Base-by-base conservation (phyloP, 208 protist species). In the Trypanosoma vivax region DNA sequence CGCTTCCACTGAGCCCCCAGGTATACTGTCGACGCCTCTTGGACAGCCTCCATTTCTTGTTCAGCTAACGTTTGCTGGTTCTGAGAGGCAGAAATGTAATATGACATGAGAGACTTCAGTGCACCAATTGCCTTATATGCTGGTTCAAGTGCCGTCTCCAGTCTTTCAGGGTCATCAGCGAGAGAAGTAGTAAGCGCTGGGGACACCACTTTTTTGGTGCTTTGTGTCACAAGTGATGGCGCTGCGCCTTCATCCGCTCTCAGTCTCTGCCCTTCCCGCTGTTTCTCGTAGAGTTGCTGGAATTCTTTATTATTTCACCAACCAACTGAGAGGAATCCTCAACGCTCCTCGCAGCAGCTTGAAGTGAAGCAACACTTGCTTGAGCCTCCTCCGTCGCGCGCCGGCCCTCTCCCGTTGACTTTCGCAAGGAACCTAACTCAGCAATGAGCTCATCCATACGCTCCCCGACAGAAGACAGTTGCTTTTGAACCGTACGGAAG, bases 371-470 rank as follows among this genome's bases (percentile, higher is more conserved):
- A 39, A 25, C 33, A 5, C 3, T 19, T 40, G 11, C 48, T 9
- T 27, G 11, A 28, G 6, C 18, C 9, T 38, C 5, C 18, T 13
- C 9, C 7, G n/a, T 39, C 5, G 10, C 21, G 11, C 24, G 2
- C 24, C 0, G 2, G 14, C 35, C 7, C 13, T 42, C 35, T 11
- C 16, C n/a, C 5, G 23, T 7, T 43, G 10, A 9, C n/a, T 19
- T 11, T 19, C 23, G 39, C 9, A 19, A 11, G 23, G n/a, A 9
- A 19, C n/a, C 23, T 24, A 43, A 43, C n/a, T 43, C 39, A 18
- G 16, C 23, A 43, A 43, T 11, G 23, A 59, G 2, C n/a, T 59
- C 52, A 25, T 59, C 41, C 9, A 59, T 14, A 3, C 52, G 38
- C 10, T 16, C 19, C 7, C 37, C 21, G 11, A 59, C 31, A 18